Evolutionary conservation across 257 asterid genomes (phyloP), one percentile per base, ranked within the genome.

Genomic region (Lycium barbarum): DNA sequence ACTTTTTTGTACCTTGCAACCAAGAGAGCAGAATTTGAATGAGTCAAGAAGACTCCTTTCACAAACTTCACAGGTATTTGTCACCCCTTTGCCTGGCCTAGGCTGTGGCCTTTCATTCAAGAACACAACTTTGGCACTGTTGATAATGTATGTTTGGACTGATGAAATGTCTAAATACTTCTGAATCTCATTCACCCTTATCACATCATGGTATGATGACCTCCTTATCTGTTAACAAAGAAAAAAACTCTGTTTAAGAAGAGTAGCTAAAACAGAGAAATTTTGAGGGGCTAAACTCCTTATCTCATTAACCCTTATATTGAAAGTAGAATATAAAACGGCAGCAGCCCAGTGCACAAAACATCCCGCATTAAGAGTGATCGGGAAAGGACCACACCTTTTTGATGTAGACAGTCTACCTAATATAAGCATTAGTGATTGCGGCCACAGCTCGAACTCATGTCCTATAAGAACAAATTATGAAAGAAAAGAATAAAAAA

Each of bases 131-230:
- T 84, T 84, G 2, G 84, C 87, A 84, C 84, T 84, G 86, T 71
- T 71, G 40, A 84, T 71, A 45, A 76, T 36, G 57, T 72, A 84
- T 2, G 86, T 76, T 8, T 78, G 84, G 2, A 83, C 81, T 66
- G 62, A 43, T 18, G 81, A 67, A 66, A 71, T 83, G 51, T 47
- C 67, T 1, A 66, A 22, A 65, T 47, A 83, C 18, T 83, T 83
- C 43, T 83, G 85, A 49, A 83, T 83, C 53, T 83, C 85, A 67
- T 73, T 66, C 45, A 83, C 82, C 80, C 85, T 70, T 3, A 83
- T 83, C 40, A 83, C 85, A 83, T 83, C 85, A 36, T 83, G 85
- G 85, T 83, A 83, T 1, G 85, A 83, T 35, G 85, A 83, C 55
- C 85, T 83, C 81, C 85, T 83, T 83, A 83, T 83, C 85, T 83